Percentiles rank a stretch among this genome's conserved stretches.
These are phyloP conservation scores for Xylariaceae sp. DNA, from an alignment of 2,329 filamentous ascomycete species.

Conservation along the genomic window DNA sequence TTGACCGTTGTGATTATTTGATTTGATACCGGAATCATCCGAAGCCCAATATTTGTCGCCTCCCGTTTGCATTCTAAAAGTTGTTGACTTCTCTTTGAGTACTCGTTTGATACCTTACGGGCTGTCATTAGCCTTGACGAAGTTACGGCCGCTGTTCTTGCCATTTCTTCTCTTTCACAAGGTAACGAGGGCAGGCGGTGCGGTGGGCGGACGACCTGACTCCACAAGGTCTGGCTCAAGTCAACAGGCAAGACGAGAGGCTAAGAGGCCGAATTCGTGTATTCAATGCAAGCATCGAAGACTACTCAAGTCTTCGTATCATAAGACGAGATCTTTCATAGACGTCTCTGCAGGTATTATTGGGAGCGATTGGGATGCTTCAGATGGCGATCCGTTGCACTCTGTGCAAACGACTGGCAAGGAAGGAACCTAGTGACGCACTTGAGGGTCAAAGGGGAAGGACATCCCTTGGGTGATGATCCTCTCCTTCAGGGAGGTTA, in stretches of 20 bases:
- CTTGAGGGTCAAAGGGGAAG: no score
- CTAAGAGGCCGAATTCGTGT: slow-evolving; percentile 16
- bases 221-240: slow-evolving; percentile 1
- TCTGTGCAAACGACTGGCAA: slow-evolving; percentile 6
- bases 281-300: slow-evolving; percentile 11
- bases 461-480: no score
- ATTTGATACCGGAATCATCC: slow-evolving; percentile 18
- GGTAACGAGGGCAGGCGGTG: slow-evolving; percentile 12
- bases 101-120: slow-evolving; percentile 34
- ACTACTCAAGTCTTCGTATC: slow-evolving; percentile 11
- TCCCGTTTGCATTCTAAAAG: slow-evolving; percentile 27
- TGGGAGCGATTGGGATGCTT: slow-evolving; percentile 6
- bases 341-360: slow-evolving; percentile 9
- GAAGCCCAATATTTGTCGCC: slow-evolving; percentile 21
- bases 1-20: slow-evolving; percentile 26
- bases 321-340: slow-evolving; percentile 12
- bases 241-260: slow-evolving; percentile 1
- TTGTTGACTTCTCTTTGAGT: slow-evolving; percentile 30
- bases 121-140: slow-evolving; percentile 30
- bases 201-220: slow-evolving; percentile 13
- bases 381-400: slow-evolving; percentile 3
- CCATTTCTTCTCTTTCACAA: slow-evolving; percentile 8
- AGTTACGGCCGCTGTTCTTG: slow-evolving; percentile 22
- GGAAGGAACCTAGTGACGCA: neutral
- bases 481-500: no score